Percentiles rank a stretch among this genome's conserved stretches.
Evolutionary conservation across 1,284 basidiomycete genomes (phyloP).

Genomic region (Microbotryomycetes sp.): DNA sequence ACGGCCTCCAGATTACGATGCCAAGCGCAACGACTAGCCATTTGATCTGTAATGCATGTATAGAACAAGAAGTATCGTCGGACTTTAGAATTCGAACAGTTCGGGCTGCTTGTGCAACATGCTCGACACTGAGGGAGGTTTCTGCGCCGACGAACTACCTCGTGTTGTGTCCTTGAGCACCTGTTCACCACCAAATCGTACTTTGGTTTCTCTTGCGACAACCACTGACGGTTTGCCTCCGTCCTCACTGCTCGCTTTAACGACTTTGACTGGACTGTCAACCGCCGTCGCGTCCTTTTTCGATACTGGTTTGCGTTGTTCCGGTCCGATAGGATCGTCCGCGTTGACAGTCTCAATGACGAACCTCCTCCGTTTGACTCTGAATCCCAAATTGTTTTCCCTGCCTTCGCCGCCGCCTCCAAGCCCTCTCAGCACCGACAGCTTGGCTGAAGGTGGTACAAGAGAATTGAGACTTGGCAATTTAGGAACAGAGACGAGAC

Average conservation of each 20-base stretch:
- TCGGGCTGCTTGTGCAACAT: slow-evolving; percentile 43
- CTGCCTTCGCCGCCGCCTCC: slow-evolving; percentile 49
- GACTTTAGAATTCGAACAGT: slow-evolving; percentile 47
- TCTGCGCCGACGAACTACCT: not conserved
- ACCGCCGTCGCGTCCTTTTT: slow-evolving; percentile 29
- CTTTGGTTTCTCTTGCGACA: slow-evolving; percentile 26
- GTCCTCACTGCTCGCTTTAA: slow-evolving; percentile 21
- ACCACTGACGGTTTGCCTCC: slow-evolving; percentile 28
- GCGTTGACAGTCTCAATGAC: slow-evolving; percentile 88
- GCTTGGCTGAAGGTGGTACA: slow-evolving; percentile 63
- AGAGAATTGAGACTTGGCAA: slow-evolving; percentile 64
- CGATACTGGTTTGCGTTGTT: slow-evolving; percentile 26
- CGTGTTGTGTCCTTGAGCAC: slow-evolving; percentile 11
- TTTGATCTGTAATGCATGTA: too few relatives aligned
- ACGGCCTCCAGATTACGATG: too few relatives aligned
- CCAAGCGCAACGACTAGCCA: too few relatives aligned
- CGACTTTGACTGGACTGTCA: not conserved
- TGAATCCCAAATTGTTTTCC: slow-evolving; percentile 92
- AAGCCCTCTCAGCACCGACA: slow-evolving; percentile 52
- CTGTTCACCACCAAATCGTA: slow-evolving; percentile 17
- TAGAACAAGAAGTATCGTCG: too few relatives aligned
- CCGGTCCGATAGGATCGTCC: slow-evolving; percentile 53
- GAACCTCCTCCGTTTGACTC: slow-evolving; percentile 76
- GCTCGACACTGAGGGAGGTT: slow-evolving; percentile 12
- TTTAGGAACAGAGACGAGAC: slow-evolving; percentile 64